Evolutionary conservation across 2,329 filamentous ascomycete species (phyloP).

Genomic region (Pseudonectria foliicola): DNA sequence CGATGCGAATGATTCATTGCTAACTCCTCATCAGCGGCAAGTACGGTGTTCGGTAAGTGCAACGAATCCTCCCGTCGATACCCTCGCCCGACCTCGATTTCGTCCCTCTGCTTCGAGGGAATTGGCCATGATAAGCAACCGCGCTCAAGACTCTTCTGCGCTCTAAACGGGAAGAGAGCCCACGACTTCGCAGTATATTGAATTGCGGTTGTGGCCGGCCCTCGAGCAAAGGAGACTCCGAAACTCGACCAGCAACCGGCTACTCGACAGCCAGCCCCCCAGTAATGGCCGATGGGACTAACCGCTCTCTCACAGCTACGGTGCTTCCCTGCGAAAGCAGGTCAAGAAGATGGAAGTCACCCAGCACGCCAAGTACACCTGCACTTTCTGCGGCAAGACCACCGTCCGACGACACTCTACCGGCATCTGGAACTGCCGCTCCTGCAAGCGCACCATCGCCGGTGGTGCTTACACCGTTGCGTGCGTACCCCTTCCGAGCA

Average conservation of each 20-base stretch:
- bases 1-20: slow-evolving; percentile 10
- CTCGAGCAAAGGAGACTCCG: slow-evolving; percentile 3
- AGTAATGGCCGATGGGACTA: slow-evolving; percentile 18
- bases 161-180: too few relatives aligned
- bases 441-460: slow-evolving; percentile 76
- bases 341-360: slow-evolving; percentile 99
- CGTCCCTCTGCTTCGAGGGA: slow-evolving; percentile 3
- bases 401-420: slow-evolving; percentile 85
- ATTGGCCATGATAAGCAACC: slow-evolving; percentile 9
- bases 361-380: slow-evolving; percentile 94
- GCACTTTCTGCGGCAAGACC: slow-evolving; percentile 98
- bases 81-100: slow-evolving; percentile 13
- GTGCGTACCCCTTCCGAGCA: slow-evolving; percentile 54
- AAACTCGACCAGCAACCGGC: background rate
- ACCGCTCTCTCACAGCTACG: slow-evolving; percentile 59
- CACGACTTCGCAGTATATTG: too few relatives aligned
- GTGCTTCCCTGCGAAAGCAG: slow-evolving; percentile 97
- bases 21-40: slow-evolving; percentile 51
- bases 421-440: slow-evolving; percentile 95
- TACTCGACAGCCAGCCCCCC: slow-evolving; percentile 1
- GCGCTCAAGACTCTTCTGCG: too few relatives aligned
- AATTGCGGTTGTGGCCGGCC: slow-evolving; percentile 4
- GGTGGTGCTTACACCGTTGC: slow-evolving; percentile 87
- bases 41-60: slow-evolving; percentile 87
- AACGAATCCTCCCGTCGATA: slow-evolving; percentile 10